Evolutionary conservation across 192 early-diverging fungal species (phyloP).

Genomic region (Paraglomus brasilianum): DNA sequence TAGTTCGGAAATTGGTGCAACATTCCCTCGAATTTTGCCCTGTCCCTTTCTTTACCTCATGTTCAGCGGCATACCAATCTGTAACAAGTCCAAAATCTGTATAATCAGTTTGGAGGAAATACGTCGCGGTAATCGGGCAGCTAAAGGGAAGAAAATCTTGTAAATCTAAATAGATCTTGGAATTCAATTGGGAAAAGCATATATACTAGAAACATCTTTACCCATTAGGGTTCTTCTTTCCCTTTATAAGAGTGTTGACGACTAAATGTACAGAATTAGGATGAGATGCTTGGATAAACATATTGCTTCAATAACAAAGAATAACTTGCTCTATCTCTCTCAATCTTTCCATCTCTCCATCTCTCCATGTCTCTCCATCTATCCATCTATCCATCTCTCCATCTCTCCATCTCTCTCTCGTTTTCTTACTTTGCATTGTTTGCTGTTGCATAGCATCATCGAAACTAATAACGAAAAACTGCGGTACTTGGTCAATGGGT

Average conservation of each 20-base stretch:
- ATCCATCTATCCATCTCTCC: too few relatives aligned
- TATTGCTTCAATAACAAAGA: not conserved
- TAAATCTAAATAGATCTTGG: too few relatives aligned
- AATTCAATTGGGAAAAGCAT: too few relatives aligned
- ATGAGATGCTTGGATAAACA: not conserved
- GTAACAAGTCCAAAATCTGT: slow-evolving; percentile 61
- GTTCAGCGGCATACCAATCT: slow-evolving; percentile 59
- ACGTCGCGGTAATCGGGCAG: slow-evolving; percentile 58
- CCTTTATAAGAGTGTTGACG: not conserved
- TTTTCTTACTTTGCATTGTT: slow-evolving; percentile 23
- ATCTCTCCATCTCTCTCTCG: too few relatives aligned
- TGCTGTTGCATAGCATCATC: slow-evolving; percentile 56
- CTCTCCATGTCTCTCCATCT: too few relatives aligned
- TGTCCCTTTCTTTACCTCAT: not conserved
- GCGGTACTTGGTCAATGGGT: slow-evolving; percentile 48
- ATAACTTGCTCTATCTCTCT: too few relatives aligned
- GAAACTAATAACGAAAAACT: slow-evolving; percentile 52
- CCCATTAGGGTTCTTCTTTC: slow-evolving; percentile 18
- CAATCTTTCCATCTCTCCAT: too few relatives aligned
- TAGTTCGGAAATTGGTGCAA: too few relatives aligned
- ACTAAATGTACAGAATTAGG: not conserved
- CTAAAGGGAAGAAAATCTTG: slow-evolving; percentile 25
- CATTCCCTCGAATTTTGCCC: not conserved
- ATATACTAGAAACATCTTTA: not conserved
- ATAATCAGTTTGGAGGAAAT: slow-evolving; percentile 61